Conservation (phyloP, 2,329 filamentous ascomycete genomes). For the Colletotrichum sublineola region DNA sequence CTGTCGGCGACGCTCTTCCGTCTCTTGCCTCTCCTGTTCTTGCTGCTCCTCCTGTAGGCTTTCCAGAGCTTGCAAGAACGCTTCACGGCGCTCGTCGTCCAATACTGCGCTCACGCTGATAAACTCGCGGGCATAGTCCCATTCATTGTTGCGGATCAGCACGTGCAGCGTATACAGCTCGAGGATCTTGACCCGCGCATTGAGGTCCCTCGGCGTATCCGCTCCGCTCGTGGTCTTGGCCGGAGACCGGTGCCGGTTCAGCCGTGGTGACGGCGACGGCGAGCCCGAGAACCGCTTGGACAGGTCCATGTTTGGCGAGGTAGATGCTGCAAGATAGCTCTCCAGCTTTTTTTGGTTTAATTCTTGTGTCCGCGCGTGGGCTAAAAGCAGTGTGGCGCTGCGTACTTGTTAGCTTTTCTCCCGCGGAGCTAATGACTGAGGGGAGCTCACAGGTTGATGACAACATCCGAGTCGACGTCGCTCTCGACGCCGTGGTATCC, state of each 20-base stretch:
- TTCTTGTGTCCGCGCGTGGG: constrained; percentile 86
- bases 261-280: constrained; percentile 53
- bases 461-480: constrained; percentile 93
- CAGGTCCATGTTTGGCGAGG: constrained; percentile 79
- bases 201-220: constrained; percentile 86
- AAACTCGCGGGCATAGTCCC: constrained; percentile 95
- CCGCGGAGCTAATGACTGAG: background rate
- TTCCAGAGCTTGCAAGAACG: constrained; percentile 88
- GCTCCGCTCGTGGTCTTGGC: constrained; percentile 72
- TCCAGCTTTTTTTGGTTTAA: constrained; percentile 91
- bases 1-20: constrained; percentile 67
- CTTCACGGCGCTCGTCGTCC: constrained; percentile 91
- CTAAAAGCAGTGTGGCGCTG: constrained; percentile 89
- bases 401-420: constrained; percentile 38
- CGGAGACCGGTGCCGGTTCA: constrained; percentile 58
- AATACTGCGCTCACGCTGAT: constrained; percentile 88
- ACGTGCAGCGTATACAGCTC: constrained; percentile 97
- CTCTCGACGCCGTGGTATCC: constrained; percentile 92
- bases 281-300: constrained; percentile 70
- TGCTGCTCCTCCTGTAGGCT: constrained; percentile 86
- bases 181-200: constrained; percentile 88
- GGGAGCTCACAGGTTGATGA: constrained; percentile 81
- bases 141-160: constrained; percentile 92
- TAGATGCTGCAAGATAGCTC: constrained; percentile 85
- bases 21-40: constrained; percentile 76